Base-by-base conservation (phyloP, 1,284 basidiomycete species). In the Puccinia hordei region DNA sequence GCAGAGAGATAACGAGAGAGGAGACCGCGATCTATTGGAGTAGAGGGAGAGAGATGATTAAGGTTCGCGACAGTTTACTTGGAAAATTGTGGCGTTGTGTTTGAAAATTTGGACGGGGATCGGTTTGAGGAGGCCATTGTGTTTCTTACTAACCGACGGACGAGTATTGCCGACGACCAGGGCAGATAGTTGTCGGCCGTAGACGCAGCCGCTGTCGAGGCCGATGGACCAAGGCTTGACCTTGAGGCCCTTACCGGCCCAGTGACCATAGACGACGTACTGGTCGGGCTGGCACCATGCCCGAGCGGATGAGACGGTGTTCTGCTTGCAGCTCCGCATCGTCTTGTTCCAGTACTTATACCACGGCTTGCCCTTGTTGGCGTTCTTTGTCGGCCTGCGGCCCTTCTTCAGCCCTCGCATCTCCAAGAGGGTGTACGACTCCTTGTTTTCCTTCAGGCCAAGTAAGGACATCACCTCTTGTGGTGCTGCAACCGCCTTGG, bases 231-330 rank as follows among this genome's bases (percentile, higher is more conserved):
- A 72, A 30, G 35, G 35, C 27, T 72, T 72, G 12, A 80, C 19
- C 1, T n/a, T 80, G n/a, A 80, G 55, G n/a, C 77, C 77, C 57
- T 73, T 80, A 22, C 63, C 77, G 44, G 77, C 77, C 77, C 77
- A 80, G 53, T 80, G 77, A 17, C 77, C 77, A 72, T 80, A 80
- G 27, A 72, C 53, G 17, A 80, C 55, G 27, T 80, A 53, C 9
- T 69, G 41, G 17, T 55, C 15, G 6, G 30, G 51, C 44, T 59
- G 24, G 71, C 68, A 80, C 59, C 66, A 69, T 0, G 19, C 22
- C 38, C 38, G 19, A n/a, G 38, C 38, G 9, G 38, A 46, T 27
- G 53, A 66, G 44, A 1, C 13, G 30, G 10, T 35, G 27, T 41
- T 73, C 69, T 59, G 19, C 1, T 51, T 46, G 69, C 77, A 80